Base-by-base conservation (phyloP, 2,329 filamentous ascomycete genomes). In the Fusarium multiceps region DNA sequence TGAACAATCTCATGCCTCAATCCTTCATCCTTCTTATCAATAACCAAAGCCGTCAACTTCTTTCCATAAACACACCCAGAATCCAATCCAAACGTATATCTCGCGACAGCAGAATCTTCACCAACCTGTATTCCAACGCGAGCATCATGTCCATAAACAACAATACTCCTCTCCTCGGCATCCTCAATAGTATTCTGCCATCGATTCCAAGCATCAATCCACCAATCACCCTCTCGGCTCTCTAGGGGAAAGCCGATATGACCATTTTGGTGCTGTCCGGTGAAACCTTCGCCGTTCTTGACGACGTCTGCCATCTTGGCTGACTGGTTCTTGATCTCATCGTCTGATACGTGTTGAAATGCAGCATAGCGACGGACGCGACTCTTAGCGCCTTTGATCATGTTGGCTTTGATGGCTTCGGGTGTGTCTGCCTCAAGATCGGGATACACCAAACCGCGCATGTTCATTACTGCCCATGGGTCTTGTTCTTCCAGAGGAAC, bases 111-210 rank as follows among this genome's bases (percentile, higher is more conserved):
- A 0, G 57, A 11, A 0, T 46, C n/a, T 0, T 53, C 37, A 0
- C 87, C 72, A 32, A 80, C 58, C 30, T 76, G 76, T 3, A 97
- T 83, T 0, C 93, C 92, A 3, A 82, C 80, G 71, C 89, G 88
- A 16, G 92, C 88, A 77, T 97, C 93, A 75, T 98, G 94, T 0
- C 93, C 93, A 76, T 96, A 97, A 42, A 96, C 85, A 16, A 95
- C 90, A 0, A 91, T 92, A 20, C 82, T 87, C 8, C 85, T 81
- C 23, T 71, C 32, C 51, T 68, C 32, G 7, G 51, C 40, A 42
- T 45, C 20, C 8, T 64, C 47, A 8, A 72, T 59, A n/a, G 49
- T 40, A 20, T 60, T 57, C 23, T 74, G 72, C 25, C 48, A 54
- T 32, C 64, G 49, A 25, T 71, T 74, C 72, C 72, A 74, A 4